Evolutionary conservation across 1,139 yeast species (phyloP).

Genomic region (Geotrichum cucujoidarum): DNA sequence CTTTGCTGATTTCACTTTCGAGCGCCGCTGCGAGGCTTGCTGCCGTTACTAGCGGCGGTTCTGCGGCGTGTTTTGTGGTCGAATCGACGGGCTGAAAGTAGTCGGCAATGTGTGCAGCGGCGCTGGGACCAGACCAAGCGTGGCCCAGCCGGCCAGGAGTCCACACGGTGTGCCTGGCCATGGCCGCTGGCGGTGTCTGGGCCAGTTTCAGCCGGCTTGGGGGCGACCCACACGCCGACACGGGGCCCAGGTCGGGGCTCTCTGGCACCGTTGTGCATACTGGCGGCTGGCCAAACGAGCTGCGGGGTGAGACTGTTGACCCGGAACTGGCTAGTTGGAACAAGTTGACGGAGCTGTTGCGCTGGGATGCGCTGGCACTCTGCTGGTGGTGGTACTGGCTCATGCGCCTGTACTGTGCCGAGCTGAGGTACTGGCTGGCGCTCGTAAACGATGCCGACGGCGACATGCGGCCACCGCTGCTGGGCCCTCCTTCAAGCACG

Average conservation of each 20-base stretch:
- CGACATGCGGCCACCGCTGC: background rate
- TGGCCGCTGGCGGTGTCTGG: background rate
- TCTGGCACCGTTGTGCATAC: background rate
- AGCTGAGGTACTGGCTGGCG: background rate
- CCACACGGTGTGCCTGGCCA: background rate
- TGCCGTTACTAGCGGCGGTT: background rate
- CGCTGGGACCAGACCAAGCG: background rate
- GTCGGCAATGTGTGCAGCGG: background rate
- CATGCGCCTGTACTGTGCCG: background rate
- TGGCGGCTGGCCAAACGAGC: background rate
- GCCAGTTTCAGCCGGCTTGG: constrained; percentile 1
- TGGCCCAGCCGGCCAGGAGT: background rate
- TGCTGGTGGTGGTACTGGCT: too few species aligned
- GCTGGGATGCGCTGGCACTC: background rate
- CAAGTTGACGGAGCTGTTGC: constrained; percentile 1
- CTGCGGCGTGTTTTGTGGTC: background rate
- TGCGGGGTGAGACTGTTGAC: background rate
- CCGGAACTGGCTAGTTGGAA: background rate
- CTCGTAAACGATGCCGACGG: constrained; percentile 1
- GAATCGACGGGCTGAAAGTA: background rate
- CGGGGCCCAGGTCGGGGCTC: constrained; percentile 5
- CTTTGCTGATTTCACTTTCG: background rate
- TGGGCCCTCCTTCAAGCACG: background rate
- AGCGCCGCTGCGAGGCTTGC: constrained; percentile 2
- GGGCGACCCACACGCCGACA: constrained; percentile 3